Percentiles rank a stretch among this genome's conserved stretches.
Conservation (phyloP, 306 rosid species). For the Psophocarpus tetragonolobus region DNA sequence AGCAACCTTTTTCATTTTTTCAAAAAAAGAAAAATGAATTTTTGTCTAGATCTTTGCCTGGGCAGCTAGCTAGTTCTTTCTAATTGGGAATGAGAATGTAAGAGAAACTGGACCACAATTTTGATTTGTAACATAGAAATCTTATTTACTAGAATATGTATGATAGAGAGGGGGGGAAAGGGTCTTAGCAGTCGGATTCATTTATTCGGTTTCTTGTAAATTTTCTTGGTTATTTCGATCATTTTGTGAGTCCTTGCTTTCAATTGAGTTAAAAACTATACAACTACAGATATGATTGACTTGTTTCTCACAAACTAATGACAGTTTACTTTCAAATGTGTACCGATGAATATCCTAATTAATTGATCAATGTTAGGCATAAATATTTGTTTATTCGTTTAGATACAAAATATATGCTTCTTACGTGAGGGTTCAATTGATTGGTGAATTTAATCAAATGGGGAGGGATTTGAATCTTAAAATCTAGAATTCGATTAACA, state of each 20-base stretch:
- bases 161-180: constrained; percentile 53
- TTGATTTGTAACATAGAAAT: constrained; percentile 90
- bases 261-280: not conserved
- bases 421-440: too few relatives aligned
- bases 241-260: not conserved
- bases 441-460: not conserved
- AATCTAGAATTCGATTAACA: too few relatives aligned
- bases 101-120: constrained; percentile 73
- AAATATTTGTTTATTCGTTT: not conserved
- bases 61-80: constrained; percentile 46
- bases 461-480: not conserved
- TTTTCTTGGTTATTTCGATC: not conserved
- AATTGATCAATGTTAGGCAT: not conserved
- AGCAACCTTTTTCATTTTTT: constrained; percentile 32
- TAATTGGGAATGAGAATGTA: constrained; percentile 48
- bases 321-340: not conserved
- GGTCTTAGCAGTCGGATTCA: constrained; percentile 42
- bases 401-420: not conserved
- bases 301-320: not conserved
- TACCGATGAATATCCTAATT: not conserved
- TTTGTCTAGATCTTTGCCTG: constrained; percentile 44
- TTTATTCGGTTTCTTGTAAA: constrained; percentile 30
- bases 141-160: constrained; percentile 60
- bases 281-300: not conserved
- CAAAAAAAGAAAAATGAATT: constrained; percentile 11